phyloP scores from a whole-genome alignment of 2,329 filamentous ascomycete species.

The Paracamarosporium sp. region DNA sequence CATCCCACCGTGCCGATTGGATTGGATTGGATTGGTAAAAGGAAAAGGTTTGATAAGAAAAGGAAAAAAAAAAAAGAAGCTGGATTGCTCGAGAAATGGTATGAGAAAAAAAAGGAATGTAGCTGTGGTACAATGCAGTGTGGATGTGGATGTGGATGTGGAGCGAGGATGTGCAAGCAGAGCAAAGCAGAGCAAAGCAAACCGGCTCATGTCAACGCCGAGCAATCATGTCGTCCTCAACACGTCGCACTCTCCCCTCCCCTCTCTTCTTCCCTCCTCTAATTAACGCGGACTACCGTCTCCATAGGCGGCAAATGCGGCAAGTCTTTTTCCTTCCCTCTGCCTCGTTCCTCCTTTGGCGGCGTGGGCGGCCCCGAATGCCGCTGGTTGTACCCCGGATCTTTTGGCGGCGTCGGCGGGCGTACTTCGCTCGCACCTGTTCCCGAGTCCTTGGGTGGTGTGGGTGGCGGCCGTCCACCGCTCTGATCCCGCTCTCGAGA shows the following conservation, averaged over 20 bases:
- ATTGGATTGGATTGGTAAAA: background rate
- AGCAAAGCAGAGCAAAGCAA: background rate
- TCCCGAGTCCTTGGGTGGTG: constrained; percentile 51
- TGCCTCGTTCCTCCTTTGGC: constrained; percentile 44
- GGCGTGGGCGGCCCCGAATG: constrained; percentile 48
- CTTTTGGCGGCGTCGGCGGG: constrained; percentile 48
- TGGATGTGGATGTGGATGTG: background rate
- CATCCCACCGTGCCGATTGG: background rate
- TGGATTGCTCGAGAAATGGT: background rate
- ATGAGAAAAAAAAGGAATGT: too few relatives aligned
- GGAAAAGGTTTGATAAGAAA: too few relatives aligned
- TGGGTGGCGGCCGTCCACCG: constrained; percentile 49
- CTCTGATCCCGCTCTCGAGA: constrained; percentile 35
- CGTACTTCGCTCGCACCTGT: constrained; percentile 32
- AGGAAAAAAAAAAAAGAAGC: background rate
- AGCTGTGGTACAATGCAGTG: too few relatives aligned
- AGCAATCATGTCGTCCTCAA: background rate
- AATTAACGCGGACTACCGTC: constrained; percentile 41
- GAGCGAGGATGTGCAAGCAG: background rate
- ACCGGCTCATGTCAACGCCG: background rate
- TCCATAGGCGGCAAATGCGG: constrained; percentile 42
- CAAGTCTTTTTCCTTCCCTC: constrained; percentile 42
- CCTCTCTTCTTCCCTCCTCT: background rate
- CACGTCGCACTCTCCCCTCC: too few relatives aligned
- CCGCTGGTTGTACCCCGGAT: constrained; percentile 28